These are phyloP conservation scores for Syzygium oleosum DNA, from an alignment of 345 rosid species.

Conservation along the genomic window DNA sequence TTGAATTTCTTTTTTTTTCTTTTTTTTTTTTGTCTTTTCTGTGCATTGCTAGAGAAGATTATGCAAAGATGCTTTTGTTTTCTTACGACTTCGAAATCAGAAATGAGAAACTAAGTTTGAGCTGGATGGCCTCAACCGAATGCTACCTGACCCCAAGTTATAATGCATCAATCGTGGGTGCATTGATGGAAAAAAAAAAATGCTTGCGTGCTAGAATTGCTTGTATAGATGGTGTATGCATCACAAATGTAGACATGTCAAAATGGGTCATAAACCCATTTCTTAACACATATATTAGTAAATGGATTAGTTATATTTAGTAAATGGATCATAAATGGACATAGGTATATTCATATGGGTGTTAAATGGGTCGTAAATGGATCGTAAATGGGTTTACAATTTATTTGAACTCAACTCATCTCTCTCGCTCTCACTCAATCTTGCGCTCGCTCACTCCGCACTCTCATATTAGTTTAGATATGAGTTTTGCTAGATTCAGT, in stretches of 20 bases:
- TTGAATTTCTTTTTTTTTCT: background rate
- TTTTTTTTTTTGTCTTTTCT: background rate
- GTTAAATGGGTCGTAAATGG: no score
- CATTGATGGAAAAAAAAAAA: background rate
- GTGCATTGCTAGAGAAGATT: background rate
- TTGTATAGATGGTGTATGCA: background rate
- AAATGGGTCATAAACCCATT: no score
- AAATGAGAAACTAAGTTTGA: background rate
- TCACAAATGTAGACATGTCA: background rate
- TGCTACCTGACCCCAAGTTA: background rate
- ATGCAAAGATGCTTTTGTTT: background rate
- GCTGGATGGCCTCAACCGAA: background rate
- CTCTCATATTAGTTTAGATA: no score
- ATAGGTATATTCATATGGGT: no score
- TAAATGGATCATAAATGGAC: no score
- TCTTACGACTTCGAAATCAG: background rate
- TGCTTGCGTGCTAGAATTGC: background rate
- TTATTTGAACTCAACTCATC: no score
- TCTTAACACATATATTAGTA: no score
- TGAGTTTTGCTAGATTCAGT: no score
- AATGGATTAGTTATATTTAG: no score
- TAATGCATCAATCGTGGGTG: background rate
- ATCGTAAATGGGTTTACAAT: no score
- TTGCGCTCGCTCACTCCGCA: no score
- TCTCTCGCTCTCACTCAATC: no score